These are phyloP conservation scores for Albizia julibrissin DNA, from an alignment of 306 rosid genomes.

Conservation along the genomic window DNA sequence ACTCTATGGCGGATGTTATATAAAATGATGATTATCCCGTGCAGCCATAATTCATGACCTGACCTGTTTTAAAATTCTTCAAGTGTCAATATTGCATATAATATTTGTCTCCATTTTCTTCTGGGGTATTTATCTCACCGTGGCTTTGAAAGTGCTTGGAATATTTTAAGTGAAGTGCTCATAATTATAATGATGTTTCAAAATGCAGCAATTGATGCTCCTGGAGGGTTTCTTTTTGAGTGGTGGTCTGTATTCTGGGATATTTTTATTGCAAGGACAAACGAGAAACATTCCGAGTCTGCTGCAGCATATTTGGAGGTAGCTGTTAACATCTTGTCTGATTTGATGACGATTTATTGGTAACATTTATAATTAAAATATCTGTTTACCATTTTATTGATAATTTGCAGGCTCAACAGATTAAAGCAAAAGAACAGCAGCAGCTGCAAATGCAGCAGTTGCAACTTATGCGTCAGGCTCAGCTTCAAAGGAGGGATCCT, in stretches of 20 bases:
- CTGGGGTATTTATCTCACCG: background rate
- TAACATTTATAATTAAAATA: slow-evolving; percentile 9
- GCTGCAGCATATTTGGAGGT: slow-evolving; percentile 95
- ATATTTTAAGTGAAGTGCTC: background rate
- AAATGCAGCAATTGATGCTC: slow-evolving; percentile 96
- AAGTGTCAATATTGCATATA: slow-evolving; percentile 3
- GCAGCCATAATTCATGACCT: slow-evolving; percentile 2
- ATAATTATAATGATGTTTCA: slow-evolving; percentile 21
- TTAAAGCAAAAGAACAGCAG: slow-evolving; percentile 78
- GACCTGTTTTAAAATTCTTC: slow-evolving; percentile 26
- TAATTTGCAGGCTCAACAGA: slow-evolving; percentile 69
- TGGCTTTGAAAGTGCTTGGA: background rate
- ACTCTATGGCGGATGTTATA: background rate
- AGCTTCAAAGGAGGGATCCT: slow-evolving; percentile 84
- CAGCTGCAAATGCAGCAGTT: slow-evolving; percentile 85
- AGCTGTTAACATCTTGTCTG: slow-evolving; percentile 14
- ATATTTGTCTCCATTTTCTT: slow-evolving; percentile 5
- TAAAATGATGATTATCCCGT: slow-evolving; percentile 9
- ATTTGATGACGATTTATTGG: slow-evolving; percentile 6
- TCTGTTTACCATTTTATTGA: slow-evolving; percentile 9
- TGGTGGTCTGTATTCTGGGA: slow-evolving; percentile 99
- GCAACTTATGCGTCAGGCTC: slow-evolving; percentile 88
- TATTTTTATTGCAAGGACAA: slow-evolving; percentile 86
- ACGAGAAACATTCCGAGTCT: slow-evolving; percentile 90
- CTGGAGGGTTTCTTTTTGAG: slow-evolving; percentile 93